phyloP scores from a whole-genome alignment of 768 basidiomycete species.

The Lactarius akahatsu region DNA sequence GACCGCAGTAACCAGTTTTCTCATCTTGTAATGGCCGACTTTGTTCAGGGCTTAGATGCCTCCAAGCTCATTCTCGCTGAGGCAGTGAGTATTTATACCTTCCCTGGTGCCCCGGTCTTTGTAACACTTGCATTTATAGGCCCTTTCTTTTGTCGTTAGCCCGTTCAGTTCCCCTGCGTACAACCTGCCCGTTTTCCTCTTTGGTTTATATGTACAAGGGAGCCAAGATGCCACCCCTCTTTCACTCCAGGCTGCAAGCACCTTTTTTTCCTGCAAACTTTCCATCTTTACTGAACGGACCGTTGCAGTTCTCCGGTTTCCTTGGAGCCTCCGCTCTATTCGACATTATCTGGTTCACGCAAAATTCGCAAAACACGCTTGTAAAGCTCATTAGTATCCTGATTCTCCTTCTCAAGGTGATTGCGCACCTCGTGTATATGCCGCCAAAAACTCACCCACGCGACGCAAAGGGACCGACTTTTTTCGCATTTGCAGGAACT shows the following conservation, averaged over 20 bases:
- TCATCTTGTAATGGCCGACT: constrained; percentile 51
- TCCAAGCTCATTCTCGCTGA: constrained; percentile 63
- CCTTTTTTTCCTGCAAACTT: neutral
- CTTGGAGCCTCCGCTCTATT: constrained; percentile 60
- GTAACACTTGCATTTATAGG: constrained; percentile 39
- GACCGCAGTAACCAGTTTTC: neutral
- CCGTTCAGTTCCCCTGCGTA: constrained; percentile 63
- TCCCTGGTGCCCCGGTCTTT: neutral
- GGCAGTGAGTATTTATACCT: constrained; percentile 44
- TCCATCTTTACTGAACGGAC: neutral
- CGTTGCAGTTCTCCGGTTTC: constrained; percentile 59
- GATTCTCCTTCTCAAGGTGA: constrained; percentile 41
- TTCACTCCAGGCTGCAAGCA: constrained; percentile 60
- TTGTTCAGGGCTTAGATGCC: constrained; percentile 68
- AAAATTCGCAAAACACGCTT: constrained; percentile 54
- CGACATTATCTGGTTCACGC: constrained; percentile 70
- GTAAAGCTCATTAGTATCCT: constrained; percentile 51
- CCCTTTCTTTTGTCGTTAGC: constrained; percentile 56
- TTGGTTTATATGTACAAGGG: constrained; percentile 73
- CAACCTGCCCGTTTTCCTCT: constrained; percentile 81
- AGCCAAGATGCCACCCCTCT: constrained; percentile 55
- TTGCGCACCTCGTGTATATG: constrained; percentile 1
- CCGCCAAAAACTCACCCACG: neutral
- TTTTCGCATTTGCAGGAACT: constrained; percentile 37
- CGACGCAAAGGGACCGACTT: constrained; percentile 38